phyloP scores from a whole-genome alignment of 805 yeast species.

The Candida insectalens region DNA sequence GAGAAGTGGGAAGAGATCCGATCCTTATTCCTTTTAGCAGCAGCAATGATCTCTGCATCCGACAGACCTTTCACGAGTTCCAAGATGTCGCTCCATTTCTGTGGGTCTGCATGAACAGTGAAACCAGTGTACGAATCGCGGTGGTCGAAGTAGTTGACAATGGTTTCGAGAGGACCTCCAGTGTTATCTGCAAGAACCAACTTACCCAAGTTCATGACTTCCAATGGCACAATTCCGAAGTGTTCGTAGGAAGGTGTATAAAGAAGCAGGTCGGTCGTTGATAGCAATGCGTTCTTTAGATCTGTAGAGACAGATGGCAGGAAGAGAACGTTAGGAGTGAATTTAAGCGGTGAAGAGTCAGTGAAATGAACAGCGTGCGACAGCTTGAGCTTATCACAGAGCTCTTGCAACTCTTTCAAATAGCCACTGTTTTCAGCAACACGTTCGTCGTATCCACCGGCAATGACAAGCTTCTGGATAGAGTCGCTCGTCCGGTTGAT shows the following conservation, averaged over 20 bases:
- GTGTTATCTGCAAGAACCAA: slow-evolving; percentile 80
- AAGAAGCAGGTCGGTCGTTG: slow-evolving; percentile 47
- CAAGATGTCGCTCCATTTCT: slow-evolving; percentile 47
- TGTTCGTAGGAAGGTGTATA: slow-evolving; percentile 93
- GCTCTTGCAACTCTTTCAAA: slow-evolving; percentile 45
- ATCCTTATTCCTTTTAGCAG: slow-evolving; percentile 17
- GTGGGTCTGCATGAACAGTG: slow-evolving; percentile 36
- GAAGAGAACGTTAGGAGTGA: slow-evolving; percentile 29
- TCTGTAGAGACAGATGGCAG: slow-evolving; percentile 69
- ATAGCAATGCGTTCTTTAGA: slow-evolving; percentile 53
- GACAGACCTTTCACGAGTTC: slow-evolving; percentile 23
- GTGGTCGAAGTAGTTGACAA: slow-evolving; percentile 26
- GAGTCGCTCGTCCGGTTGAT: slow-evolving; percentile 20
- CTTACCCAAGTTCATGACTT: slow-evolving; percentile 77
- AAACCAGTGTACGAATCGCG: slow-evolving; percentile 43
- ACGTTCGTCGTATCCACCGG: slow-evolving; percentile 86
- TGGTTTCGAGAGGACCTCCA: slow-evolving; percentile 91
- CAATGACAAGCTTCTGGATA: slow-evolving; percentile 49
- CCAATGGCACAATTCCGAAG: slow-evolving; percentile 96
- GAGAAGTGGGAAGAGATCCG: slow-evolving; percentile 33
- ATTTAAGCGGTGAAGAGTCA: neutral
- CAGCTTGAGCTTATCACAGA: slow-evolving; percentile 26
- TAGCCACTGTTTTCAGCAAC: slow-evolving; percentile 70
- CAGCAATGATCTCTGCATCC: slow-evolving; percentile 4
- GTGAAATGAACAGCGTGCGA: neutral